These are phyloP conservation scores for Hygrophorus pudorinus DNA, from an alignment of 768 basidiomycete genomes.

Conservation along the genomic window DNA sequence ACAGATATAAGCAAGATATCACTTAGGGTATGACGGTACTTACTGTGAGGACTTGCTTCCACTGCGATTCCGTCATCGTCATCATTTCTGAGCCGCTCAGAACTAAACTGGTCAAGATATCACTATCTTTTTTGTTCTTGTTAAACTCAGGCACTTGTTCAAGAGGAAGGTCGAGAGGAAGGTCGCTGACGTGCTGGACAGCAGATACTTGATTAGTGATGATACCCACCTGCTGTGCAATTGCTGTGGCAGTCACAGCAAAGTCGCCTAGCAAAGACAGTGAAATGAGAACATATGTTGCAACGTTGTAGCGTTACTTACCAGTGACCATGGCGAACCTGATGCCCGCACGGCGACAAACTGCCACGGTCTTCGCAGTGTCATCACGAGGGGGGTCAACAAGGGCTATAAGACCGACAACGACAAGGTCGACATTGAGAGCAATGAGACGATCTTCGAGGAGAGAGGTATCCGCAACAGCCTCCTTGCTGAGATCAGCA, in stretches of 20 bases:
- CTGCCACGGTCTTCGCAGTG: conserved; percentile 38
- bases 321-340: conserved; percentile 56
- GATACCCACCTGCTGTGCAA: conserved; percentile 54
- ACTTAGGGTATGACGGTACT: not conserved
- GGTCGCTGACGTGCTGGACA: conserved; percentile 29
- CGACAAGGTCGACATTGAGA: conserved; percentile 33
- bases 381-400: conserved; percentile 52
- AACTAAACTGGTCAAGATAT: conserved; percentile 26
- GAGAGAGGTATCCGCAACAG: conserved; percentile 19
- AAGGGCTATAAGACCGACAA: conserved; percentile 51
- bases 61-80: conserved; percentile 22
- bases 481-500: conserved; percentile 20
- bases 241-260: conserved; percentile 50
- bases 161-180: conserved; percentile 19
- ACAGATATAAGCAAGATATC: conserved; percentile 2
- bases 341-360: conserved; percentile 47
- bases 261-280: conserved; percentile 34
- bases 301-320: conserved; percentile 5
- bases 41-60: conserved; percentile 18
- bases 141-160: conserved; percentile 18
- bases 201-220: conserved; percentile 25
- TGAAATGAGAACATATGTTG: not conserved
- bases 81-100: conserved; percentile 32
- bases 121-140: conserved; percentile 16
- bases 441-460: conserved; percentile 35